These are phyloP conservation scores for Penicillium atrosanguineum DNA, from an alignment of 495 filamentous ascomycete species.

Conservation along the genomic window DNA sequence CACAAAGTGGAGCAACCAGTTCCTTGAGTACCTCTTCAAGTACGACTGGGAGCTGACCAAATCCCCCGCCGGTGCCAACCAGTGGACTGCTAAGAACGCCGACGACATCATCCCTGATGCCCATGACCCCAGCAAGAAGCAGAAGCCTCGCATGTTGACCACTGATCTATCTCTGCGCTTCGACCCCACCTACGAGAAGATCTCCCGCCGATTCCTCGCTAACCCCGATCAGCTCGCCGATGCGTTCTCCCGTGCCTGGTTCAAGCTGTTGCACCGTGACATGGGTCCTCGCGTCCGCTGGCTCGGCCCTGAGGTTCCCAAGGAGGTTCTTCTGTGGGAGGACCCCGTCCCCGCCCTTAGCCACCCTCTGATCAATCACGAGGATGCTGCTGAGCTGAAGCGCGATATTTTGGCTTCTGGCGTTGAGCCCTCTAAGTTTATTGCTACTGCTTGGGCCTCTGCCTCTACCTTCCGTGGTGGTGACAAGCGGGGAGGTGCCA, in stretches of 20 bases:
- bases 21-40: slow-evolving; percentile 69
- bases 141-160: slow-evolving; percentile 65
- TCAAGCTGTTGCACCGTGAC: slow-evolving; percentile 75
- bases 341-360: slow-evolving; percentile 58
- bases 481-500: slow-evolving; percentile 76
- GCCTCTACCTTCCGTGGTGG: slow-evolving; percentile 70
- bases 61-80: slow-evolving; percentile 69
- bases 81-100: slow-evolving; percentile 67
- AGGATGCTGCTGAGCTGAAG: slow-evolving; percentile 61
- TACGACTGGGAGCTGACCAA: slow-evolving; percentile 75
- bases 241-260: slow-evolving; percentile 68
- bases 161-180: slow-evolving; percentile 67
- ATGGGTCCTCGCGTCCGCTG: slow-evolving; percentile 66
- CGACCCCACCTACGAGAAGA: slow-evolving; percentile 71
- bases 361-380: slow-evolving; percentile 54
- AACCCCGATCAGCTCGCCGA: slow-evolving; percentile 64
- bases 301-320: slow-evolving; percentile 66
- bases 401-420: slow-evolving; percentile 58
- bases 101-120: slow-evolving; percentile 66
- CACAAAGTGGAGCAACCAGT: slow-evolving; percentile 65
- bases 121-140: slow-evolving; percentile 62
- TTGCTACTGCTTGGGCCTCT: slow-evolving; percentile 65
- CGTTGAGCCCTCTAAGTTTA: slow-evolving; percentile 52
- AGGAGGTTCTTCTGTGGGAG: slow-evolving; percentile 62
- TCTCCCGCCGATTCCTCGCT: slow-evolving; percentile 62